Evolutionary conservation across 495 filamentous ascomycete genomes (phyloP).

Genomic region (Penicillium paradoxum): DNA sequence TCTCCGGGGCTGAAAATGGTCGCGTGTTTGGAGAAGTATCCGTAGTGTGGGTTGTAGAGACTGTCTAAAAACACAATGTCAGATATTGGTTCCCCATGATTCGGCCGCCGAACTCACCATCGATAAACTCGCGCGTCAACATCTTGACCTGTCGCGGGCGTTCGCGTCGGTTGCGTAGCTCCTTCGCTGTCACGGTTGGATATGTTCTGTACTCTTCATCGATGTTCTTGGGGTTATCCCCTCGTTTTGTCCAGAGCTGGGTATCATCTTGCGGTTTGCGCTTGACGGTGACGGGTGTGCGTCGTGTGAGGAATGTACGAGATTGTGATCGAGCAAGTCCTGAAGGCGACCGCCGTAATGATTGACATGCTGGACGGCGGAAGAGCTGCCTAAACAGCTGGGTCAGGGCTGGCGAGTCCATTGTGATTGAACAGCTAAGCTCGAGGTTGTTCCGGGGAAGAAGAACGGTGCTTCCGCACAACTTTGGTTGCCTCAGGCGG

Average conservation of each 20-base stretch:
- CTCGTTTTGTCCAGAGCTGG: slow-evolving; percentile 73
- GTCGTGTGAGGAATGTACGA: slow-evolving; percentile 40
- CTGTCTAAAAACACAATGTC: slow-evolving; percentile 57
- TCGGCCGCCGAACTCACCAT: slow-evolving; percentile 53
- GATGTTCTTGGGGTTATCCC: slow-evolving; percentile 67
- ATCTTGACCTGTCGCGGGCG: slow-evolving; percentile 90
- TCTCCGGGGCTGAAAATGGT: slow-evolving; percentile 91
- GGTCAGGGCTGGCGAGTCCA: slow-evolving; percentile 78
- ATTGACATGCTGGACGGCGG: slow-evolving; percentile 60
- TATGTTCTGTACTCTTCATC: slow-evolving; percentile 71
- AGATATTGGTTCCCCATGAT: neutral
- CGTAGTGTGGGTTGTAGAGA: slow-evolving; percentile 94
- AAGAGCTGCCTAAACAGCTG: slow-evolving; percentile 83
- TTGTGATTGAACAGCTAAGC: slow-evolving; percentile 30
- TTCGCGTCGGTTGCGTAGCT: slow-evolving; percentile 63
- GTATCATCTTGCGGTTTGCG: slow-evolving; percentile 31
- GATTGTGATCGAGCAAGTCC: slow-evolving; percentile 30
- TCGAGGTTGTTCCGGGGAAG: slow-evolving; percentile 3
- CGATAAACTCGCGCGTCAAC: slow-evolving; percentile 94
- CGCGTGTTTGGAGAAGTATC: slow-evolving; percentile 96
- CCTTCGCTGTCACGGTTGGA: slow-evolving; percentile 77
- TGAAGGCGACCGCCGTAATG: slow-evolving; percentile 37
- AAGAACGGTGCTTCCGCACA: neutral
- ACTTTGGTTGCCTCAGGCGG: slow-evolving; percentile 3
- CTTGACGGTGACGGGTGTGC: slow-evolving; percentile 24